Base-by-base conservation (phyloP, 2,329 filamentous ascomycete species). In the Neonectria magnoliae region DNA sequence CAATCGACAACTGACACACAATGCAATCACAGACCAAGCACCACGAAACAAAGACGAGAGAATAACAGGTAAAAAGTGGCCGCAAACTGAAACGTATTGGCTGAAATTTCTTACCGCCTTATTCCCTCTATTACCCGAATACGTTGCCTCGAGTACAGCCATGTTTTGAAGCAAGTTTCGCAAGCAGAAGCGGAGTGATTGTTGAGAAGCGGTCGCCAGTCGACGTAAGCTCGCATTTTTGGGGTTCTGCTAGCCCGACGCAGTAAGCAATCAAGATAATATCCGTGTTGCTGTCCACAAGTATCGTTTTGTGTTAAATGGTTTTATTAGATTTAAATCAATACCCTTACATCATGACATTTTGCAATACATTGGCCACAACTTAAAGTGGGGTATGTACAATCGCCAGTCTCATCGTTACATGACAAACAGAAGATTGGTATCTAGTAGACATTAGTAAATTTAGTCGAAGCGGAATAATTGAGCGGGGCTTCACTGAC, bases 391-490 rank as follows among this genome's bases (percentile, higher is more conserved):
- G 45, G 20, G 16, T 14, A 52, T 41, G 53, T 16, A 31, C 36
- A 16, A 20, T 18, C 45, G 14, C 45, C n/a, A 44, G 48, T 25
- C 47, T 55, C 29, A 16, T 31, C 53, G 20, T 69, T 70, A 91
- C 89, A 91, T 91, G 65, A 91, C 87, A 76, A 91, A 91, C 59
- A 90, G 81, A 57, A 91, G 77, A 74, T 91, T 85, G 65, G 87
- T 89, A 76, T 91, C 89, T 91, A 62, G 6, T 13, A 27, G 8
- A 38, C 11, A 27, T 55, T 6, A 65, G 29, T 71, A 68, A 20
- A 18, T 6, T 7, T 18, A 14, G 45, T n/a, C 18, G 36, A 25
- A 11, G 48, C 27, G 13, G 3, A n/a, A 31, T 11, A n/a, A 57
- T 60, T 27, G 33, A 59, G 59, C 5, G 31, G 48, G 25, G 41